Conservation (phyloP, 257 asterid species). For the Nicotiana paniculata region DNA sequence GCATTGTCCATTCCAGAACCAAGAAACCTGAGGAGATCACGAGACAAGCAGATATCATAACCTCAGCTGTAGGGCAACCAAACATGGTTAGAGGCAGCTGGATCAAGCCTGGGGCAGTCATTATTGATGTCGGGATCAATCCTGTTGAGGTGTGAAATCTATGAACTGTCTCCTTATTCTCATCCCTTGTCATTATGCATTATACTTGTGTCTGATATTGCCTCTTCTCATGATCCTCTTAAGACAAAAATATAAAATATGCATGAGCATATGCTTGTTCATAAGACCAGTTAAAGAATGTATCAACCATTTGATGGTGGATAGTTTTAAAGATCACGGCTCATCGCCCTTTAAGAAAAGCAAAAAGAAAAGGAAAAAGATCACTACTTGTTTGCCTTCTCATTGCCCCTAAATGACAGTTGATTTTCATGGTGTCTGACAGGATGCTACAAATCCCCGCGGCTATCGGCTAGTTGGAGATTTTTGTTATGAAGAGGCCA, state of each 20-base stretch:
- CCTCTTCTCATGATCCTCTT: not conserved
- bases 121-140: conserved; percentile 87
- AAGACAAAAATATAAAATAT: not conserved
- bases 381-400: not conserved
- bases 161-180: not conserved
- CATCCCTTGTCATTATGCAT: not conserved
- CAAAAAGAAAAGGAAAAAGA: not conserved
- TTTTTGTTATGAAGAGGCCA: conserved; percentile 87
- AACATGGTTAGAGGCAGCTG: conserved; percentile 94
- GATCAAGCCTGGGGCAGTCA: conserved; percentile 87
- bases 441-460: conserved; percentile 58
- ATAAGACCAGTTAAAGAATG: not conserved
- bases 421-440: conserved; percentile 13
- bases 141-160: conserved; percentile 56
- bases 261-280: not conserved
- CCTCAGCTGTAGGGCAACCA: conserved; percentile 77
- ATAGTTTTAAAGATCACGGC: too few species aligned
- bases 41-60: conserved; percentile 78
- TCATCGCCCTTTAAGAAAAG: not conserved
- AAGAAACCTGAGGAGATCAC: conserved; percentile 68
- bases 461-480: conserved; percentile 88
- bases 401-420: not conserved
- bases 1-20: conserved; percentile 81
- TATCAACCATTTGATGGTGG: too few species aligned
- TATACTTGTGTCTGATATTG: not conserved